A percentile compares a stretch with the other conserved stretches of the same genome.
phyloP scores from a whole-genome alignment of 1,284 basidiomycete species.

The Moesziomyces sp. region DNA sequence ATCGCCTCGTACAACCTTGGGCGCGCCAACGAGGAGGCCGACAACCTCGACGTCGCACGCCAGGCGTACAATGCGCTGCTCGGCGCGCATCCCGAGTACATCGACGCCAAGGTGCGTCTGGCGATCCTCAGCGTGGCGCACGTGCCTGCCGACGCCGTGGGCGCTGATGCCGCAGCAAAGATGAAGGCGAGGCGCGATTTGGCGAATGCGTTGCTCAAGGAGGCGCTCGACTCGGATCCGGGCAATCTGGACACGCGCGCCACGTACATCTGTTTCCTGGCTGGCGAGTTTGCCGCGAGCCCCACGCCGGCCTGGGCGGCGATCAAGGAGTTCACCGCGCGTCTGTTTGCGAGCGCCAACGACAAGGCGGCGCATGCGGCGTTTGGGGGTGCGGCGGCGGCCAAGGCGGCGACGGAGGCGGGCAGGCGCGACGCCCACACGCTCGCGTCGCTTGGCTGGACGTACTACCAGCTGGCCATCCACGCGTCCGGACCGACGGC shows the following conservation, averaged over 20 bases:
- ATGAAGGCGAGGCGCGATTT: constrained; percentile 47
- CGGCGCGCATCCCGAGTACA: constrained; percentile 64
- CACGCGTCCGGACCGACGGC: constrained; percentile 52
- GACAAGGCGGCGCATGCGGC: constrained; percentile 37
- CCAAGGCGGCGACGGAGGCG: constrained; percentile 51
- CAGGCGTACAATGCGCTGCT: constrained; percentile 61
- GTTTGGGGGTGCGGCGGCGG: constrained; percentile 55
- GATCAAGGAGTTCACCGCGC: constrained; percentile 64
- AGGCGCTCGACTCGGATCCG: constrained; percentile 61
- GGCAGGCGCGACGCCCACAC: constrained; percentile 61
- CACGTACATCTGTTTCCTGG: constrained; percentile 64
- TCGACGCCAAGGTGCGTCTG: constrained; percentile 65
- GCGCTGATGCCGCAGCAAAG: constrained; percentile 24
- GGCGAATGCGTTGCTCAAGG: constrained; percentile 57
- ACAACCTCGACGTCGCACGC: constrained; percentile 52
- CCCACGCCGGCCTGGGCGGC: constrained; percentile 58
- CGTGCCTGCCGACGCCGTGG: constrained; percentile 11
- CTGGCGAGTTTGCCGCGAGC: constrained; percentile 61
- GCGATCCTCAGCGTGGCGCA: constrained; percentile 58
- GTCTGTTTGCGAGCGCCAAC: constrained; percentile 55
- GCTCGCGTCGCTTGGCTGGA: constrained; percentile 63
- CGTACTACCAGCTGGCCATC: constrained; percentile 64
- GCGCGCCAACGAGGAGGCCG: constrained; percentile 57
- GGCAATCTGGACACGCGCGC: constrained; percentile 62
- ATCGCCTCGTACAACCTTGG: constrained; percentile 64